Base-by-base conservation (phyloP, 192 early-diverging fungal species). In the Dissophora ornata region DNA sequence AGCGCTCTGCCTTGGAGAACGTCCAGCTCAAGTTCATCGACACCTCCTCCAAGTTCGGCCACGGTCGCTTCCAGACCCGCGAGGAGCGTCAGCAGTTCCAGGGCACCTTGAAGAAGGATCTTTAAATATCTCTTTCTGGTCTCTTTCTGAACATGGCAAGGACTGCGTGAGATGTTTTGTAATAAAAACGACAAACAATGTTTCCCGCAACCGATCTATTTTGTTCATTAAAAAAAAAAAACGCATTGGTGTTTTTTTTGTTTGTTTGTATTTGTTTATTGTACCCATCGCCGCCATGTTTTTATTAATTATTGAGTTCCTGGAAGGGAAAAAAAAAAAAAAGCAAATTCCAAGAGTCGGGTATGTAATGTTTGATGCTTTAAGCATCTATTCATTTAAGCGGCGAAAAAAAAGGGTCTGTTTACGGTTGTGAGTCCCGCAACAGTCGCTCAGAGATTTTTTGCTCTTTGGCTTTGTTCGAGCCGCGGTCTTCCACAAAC, bases 51-150 rank as follows among this genome's bases (percentile, higher is more conserved):
- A 99, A 98, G 90, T 96, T 95, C 84, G 95, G 96, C 69, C 95
- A 97, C 87, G 97, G 98, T 89, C 95, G 98, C 80, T 98, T 98
- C 97, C 98, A 99, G 88, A 97, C 97, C 81, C 85, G 89, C 64
- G 91, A 86, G 69, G 98, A 99, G 91, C 98, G 98, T 91, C 86
- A 89, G 79, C 85, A 88, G 32, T 97, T 96, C 88, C 85, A 93
- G 87, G 95, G 96, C 69, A 91, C 91, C 60, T 91, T 93, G 87
- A 95, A 95, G 90, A 91, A 91, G 90, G 90, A 95, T 79, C 67
- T 83, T 77, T 83, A 85, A 83, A 64, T 68, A 28, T 46, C 46
- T 57, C 46, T 38, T 51, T 57, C 47, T 46, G 51, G 55, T 50
- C 40, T 41, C 36, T 44, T 6, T 8, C 56, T 48, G 26, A 68